Evolutionary conservation across 2,329 filamentous ascomycete genomes (phyloP).

Genomic region (Botrytis galanthina): DNA sequence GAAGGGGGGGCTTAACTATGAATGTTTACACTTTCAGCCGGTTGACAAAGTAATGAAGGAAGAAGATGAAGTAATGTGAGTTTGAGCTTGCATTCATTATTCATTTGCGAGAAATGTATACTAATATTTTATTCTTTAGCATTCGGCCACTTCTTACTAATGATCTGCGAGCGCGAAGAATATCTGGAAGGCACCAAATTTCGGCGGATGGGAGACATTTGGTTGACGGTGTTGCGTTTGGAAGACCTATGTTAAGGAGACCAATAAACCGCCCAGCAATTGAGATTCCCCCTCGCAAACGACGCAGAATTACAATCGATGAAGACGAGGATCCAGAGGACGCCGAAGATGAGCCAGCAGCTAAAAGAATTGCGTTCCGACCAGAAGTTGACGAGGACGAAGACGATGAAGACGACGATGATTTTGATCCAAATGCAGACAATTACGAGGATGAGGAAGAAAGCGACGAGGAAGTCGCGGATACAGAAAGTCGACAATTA

Average conservation of each 20-base stretch:
- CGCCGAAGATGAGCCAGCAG: slow-evolving; percentile 27
- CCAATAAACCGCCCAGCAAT: slow-evolving; percentile 63
- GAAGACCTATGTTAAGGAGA: slow-evolving; percentile 64
- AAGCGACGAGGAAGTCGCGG: slow-evolving; percentile 38
- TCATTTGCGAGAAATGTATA: slow-evolving; percentile 13
- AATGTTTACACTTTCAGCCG: slow-evolving; percentile 82
- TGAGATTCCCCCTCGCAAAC: slow-evolving; percentile 71
- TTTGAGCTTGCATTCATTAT: slow-evolving; percentile 26
- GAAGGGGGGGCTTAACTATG: slow-evolving; percentile 61
- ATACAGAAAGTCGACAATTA: slow-evolving; percentile 27
- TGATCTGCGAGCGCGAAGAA: slow-evolving; percentile 69
- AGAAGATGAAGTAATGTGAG: slow-evolving; percentile 79
- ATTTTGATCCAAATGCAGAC: slow-evolving; percentile 33
- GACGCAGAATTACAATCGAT: slow-evolving; percentile 51
- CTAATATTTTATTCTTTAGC: slow-evolving; percentile 43
- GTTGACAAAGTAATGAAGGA: slow-evolving; percentile 70
- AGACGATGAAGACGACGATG: slow-evolving; percentile 24
- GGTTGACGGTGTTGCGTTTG: slow-evolving; percentile 82
- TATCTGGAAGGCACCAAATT: slow-evolving; percentile 81
- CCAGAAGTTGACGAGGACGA: slow-evolving; percentile 19
- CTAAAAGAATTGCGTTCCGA: slow-evolving; percentile 30
- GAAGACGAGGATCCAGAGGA: slow-evolving; percentile 41
- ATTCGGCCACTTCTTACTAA: slow-evolving; percentile 75
- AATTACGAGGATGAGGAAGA: slow-evolving; percentile 31
- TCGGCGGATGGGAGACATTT: slow-evolving; percentile 74